Evolutionary conservation across 345 rosid genomes (phyloP).

Genomic region (Isatis tinctoria): DNA sequence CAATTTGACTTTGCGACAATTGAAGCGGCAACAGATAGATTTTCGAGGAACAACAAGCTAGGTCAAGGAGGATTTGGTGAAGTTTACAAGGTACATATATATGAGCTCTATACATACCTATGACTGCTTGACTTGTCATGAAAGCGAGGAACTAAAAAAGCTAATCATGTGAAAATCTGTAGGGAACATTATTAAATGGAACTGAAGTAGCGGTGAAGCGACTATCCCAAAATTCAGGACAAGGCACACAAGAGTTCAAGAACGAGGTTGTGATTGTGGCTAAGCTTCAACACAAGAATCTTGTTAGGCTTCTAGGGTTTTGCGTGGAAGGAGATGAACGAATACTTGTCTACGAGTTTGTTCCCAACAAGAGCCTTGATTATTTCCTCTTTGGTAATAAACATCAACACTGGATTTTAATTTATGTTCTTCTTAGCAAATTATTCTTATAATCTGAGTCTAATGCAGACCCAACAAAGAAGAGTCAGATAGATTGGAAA

Average conservation of each 20-base stretch:
- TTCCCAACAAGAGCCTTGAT: constrained; percentile 39
- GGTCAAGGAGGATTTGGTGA: constrained; percentile 28
- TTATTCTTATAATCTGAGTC: background rate
- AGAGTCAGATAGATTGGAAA: background rate
- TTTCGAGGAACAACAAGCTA: background rate
- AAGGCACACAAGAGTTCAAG: constrained; percentile 42
- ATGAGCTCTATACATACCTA: background rate
- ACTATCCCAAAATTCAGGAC: constrained; percentile 33
- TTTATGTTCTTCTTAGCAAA: background rate
- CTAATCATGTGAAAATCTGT: background rate
- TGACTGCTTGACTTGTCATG: background rate
- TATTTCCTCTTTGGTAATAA: constrained; percentile 33
- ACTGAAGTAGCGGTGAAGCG: constrained; percentile 43
- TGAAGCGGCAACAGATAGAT: constrained; percentile 11
- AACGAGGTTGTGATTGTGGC: constrained; percentile 41
- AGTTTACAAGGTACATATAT: constrained; percentile 26
- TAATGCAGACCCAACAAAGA: background rate
- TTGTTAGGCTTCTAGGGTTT: constrained; percentile 38
- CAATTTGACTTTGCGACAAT: constrained; percentile 18
- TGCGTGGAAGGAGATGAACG: constrained; percentile 36
- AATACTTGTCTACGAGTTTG: constrained; percentile 41
- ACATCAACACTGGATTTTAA: background rate
- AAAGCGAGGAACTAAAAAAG: background rate
- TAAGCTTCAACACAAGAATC: constrained; percentile 49
- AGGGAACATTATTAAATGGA: constrained; percentile 21